phyloP scores from a whole-genome alignment of 257 asterid species.

The Paulownia fortunei region DNA sequence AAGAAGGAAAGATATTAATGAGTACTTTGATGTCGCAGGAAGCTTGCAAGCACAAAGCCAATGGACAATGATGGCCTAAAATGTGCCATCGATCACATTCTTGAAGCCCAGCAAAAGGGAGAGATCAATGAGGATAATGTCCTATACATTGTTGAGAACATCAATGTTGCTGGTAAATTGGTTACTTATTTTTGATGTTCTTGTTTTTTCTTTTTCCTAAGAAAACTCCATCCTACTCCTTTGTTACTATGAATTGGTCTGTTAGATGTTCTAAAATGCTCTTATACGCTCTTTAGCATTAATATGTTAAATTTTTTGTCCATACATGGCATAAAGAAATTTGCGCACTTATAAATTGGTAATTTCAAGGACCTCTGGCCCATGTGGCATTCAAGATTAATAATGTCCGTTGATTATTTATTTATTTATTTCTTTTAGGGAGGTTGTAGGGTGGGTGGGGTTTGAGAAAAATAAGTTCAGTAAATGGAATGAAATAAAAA shows the following conservation, averaged over 20 bases:
- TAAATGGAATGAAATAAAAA: background rate
- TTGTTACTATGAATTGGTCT: background rate
- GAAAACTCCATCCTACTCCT: background rate
- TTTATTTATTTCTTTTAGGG: too few relatives aligned
- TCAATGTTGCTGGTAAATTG: slow-evolving; percentile 70
- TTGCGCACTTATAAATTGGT: background rate
- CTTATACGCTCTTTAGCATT: too few relatives aligned
- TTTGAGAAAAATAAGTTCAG: background rate
- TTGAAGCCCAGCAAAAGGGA: slow-evolving; percentile 78
- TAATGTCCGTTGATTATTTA: too few relatives aligned
- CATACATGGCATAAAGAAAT: background rate
- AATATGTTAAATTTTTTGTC: too few relatives aligned
- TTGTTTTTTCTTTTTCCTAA: background rate
- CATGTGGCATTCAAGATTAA: background rate
- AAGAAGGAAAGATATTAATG: background rate
- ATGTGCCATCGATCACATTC: slow-evolving; percentile 79
- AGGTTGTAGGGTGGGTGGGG: too few relatives aligned
- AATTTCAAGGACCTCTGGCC: background rate
- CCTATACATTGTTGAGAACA: slow-evolving; percentile 78
- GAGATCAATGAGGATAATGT: slow-evolving; percentile 78
- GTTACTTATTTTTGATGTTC: background rate
- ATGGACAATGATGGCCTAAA: slow-evolving; percentile 45
- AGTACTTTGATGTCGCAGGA: slow-evolving; percentile 39
- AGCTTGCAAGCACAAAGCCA: slow-evolving; percentile 55
- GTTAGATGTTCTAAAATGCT: background rate